phyloP scores from a whole-genome alignment of 1,139 yeast species.

The Spathaspora jeffriesii region DNA sequence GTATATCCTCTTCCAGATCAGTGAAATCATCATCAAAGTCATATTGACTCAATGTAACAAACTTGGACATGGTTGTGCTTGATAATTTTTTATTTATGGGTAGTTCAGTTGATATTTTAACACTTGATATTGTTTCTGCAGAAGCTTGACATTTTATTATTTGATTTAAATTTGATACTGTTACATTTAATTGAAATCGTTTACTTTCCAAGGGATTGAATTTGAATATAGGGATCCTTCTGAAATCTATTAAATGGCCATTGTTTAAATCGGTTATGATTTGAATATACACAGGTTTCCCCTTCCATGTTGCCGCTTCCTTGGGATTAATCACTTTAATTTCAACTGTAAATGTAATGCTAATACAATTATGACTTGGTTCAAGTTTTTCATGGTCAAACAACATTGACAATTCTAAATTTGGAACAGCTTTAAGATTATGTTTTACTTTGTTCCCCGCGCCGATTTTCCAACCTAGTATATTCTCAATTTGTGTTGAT shows the following conservation, averaged over 20 bases:
- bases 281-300: slow-evolving; percentile 15
- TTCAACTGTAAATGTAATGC: slow-evolving; percentile 18
- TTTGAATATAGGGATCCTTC: slow-evolving; percentile 31
- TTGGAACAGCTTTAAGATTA: slow-evolving; percentile 28
- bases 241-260: slow-evolving; percentile 36
- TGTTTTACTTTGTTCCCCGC: slow-evolving; percentile 29
- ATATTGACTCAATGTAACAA: neutral
- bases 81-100: slow-evolving; percentile 3
- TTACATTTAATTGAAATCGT: slow-evolving; percentile 21
- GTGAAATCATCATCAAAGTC: slow-evolving; percentile 9
- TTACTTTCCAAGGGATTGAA: slow-evolving; percentile 18
- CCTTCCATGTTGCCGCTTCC: slow-evolving; percentile 28
- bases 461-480: slow-evolving; percentile 38
- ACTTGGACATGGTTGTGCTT: slow-evolving; percentile 5
- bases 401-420: slow-evolving; percentile 13
- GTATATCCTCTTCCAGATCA: slow-evolving; percentile 6
- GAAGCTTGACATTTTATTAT: slow-evolving; percentile 22
- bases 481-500: slow-evolving; percentile 34
- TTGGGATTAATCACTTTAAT: slow-evolving; percentile 18
- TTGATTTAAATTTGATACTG: slow-evolving; percentile 15
- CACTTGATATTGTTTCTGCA: slow-evolving; percentile 42
- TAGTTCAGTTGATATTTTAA: slow-evolving; percentile 5
- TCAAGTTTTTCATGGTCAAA: slow-evolving; percentile 9
- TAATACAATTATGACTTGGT: slow-evolving; percentile 9
- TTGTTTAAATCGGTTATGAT: slow-evolving; percentile 13